Base-by-base conservation (phyloP, 2,329 filamentous ascomycete genomes). In the Stylonectria norvegica region DNA sequence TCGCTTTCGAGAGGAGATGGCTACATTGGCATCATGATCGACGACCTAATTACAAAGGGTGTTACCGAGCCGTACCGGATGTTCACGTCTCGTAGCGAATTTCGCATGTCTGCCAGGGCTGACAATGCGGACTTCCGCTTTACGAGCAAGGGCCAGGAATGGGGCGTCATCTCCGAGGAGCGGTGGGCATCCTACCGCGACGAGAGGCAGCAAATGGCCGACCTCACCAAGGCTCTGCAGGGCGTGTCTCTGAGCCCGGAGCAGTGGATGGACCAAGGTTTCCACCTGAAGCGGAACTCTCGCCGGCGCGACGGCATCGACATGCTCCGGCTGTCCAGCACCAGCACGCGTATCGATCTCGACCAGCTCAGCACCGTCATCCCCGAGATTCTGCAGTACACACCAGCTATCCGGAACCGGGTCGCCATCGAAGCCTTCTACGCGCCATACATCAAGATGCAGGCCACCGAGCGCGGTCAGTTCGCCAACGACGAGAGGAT, bases 21-120 rank as follows among this genome's bases (percentile, higher is more conserved):
- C 10, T 98, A 96, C 64, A 97, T 98, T 58, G 93, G 93, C 52
- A 86, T 98, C 67, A 95, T 98, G 89, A 90, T 98, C 56, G 93
- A 98, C 65, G 93, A 98, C 62, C 79, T 98, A 25, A 83, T 95
- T 59, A 97, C 91, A 16, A 97, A 96, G 66, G 93, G 93, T 34
- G 93, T 98, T 20, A 90, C 86, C 3, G 93, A 98, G 61, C 93
- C 93, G 1, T 98, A 98, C 66, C 82, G 93, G 52, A 97, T 98
- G 90, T 98, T 98, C 70, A 98, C 93, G 2, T 86, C 87, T 5
- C 82, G 93, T 49, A 95, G 86, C 67, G 93, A 98, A 68, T 98
- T 94, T 66, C 86, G 93, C 47, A 90, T 98, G 77, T 88, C 85
- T 30, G 81, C 89, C 3, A 85, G 93, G 47, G 85, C 93, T 32